phyloP scores from a whole-genome alignment of 768 basidiomycete species.

The Auricularia auricula-judae region DNA sequence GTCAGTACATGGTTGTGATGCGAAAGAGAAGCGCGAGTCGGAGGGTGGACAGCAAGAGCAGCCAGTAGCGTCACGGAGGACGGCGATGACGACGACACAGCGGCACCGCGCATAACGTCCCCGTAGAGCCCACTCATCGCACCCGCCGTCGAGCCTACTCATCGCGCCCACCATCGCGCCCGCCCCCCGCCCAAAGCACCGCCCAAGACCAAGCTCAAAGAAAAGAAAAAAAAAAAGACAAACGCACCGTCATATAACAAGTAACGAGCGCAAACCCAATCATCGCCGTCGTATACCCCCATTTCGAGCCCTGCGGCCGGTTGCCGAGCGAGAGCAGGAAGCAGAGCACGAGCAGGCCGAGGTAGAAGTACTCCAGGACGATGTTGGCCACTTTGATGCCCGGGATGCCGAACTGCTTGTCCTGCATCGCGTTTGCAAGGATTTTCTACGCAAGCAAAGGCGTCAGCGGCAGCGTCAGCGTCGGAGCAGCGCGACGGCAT shows the following conservation, averaged over 20 bases:
- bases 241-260: slow-evolving; percentile 84
- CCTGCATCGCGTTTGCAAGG: slow-evolving; percentile 65
- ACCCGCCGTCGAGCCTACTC: too few relatives aligned
- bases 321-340: slow-evolving; percentile 86
- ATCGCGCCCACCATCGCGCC: too few relatives aligned
- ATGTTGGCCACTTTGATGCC: slow-evolving; percentile 65
- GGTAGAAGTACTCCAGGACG: slow-evolving; percentile 76
- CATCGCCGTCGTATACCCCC: slow-evolving; percentile 77
- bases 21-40: too few relatives aligned
- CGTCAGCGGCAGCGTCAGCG: background rate
- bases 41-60: too few relatives aligned
- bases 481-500: slow-evolving; percentile 1
- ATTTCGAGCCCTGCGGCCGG: slow-evolving; percentile 79
- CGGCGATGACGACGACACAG: too few relatives aligned
- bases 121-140: too few relatives aligned
- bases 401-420: slow-evolving; percentile 40
- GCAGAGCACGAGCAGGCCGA: slow-evolving; percentile 77
- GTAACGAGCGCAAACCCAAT: slow-evolving; percentile 85
- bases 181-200: too few relatives aligned
- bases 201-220: background rate
- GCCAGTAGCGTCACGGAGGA: too few relatives aligned
- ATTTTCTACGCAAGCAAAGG: slow-evolving; percentile 26
- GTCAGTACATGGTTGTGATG: background rate
- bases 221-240: background rate
- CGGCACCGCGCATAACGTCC: too few relatives aligned